These are phyloP conservation scores for Salix koriyanagi DNA, from an alignment of 345 rosid species.

Conservation along the genomic window DNA sequence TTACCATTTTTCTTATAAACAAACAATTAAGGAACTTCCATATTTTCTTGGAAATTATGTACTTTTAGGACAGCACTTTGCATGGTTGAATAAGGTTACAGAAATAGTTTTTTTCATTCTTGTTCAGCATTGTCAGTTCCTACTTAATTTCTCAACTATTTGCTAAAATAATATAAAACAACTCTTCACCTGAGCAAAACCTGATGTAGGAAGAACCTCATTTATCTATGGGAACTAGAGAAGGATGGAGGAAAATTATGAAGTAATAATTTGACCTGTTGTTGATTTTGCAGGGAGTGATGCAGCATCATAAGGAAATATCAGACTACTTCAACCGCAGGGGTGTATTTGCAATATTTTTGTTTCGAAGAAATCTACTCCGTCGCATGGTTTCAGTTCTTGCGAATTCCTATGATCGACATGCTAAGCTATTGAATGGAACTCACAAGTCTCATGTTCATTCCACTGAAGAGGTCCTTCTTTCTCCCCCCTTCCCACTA, in stretches of 20 bases:
- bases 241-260: not conserved
- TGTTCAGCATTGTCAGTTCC: not conserved
- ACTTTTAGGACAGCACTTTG: not conserved
- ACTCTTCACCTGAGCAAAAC: not conserved
- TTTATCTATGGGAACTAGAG: not conserved
- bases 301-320: slow-evolving; percentile 60
- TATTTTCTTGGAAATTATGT: not conserved
- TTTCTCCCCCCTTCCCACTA: not conserved
- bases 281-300: slow-evolving; percentile 55
- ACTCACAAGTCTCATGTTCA: slow-evolving; percentile 98
- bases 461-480: slow-evolving; percentile 70
- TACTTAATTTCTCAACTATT: not conserved
- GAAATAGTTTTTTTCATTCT: not conserved
- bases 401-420: slow-evolving; percentile 80
- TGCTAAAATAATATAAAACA: not conserved
- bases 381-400: slow-evolving; percentile 82
- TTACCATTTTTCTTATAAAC: not conserved
- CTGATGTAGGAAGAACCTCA: not conserved
- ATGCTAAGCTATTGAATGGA: slow-evolving; percentile 86
- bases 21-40: not conserved
- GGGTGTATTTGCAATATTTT: slow-evolving; percentile 71
- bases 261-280: not conserved
- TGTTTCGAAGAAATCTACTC: slow-evolving; percentile 71
- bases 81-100: not conserved
- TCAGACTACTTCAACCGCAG: slow-evolving; percentile 75